These are phyloP conservation scores for Boletus barrowsii DNA, from an alignment of 768 basidiomycete genomes.

Conservation along the genomic window DNA sequence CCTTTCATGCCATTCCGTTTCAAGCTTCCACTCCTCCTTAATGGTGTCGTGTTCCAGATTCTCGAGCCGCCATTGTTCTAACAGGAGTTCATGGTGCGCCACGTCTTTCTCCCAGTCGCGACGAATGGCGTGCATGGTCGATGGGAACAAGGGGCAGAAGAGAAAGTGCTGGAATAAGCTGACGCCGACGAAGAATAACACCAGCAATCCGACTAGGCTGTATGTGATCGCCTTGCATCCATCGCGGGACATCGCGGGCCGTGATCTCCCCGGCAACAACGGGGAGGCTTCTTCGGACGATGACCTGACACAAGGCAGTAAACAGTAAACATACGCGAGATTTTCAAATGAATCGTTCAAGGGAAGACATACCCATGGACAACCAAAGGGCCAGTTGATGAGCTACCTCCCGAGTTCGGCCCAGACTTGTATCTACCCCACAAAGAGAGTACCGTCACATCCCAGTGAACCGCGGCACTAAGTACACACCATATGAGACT, in stretches of 20 bases:
- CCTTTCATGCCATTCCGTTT: conserved; percentile 12
- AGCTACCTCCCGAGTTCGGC: background rate
- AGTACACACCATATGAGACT: background rate
- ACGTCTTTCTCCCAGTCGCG: conserved; percentile 8
- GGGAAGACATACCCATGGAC: background rate
- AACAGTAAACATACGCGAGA: too few relatives aligned
- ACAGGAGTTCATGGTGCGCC: background rate
- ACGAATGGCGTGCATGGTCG: conserved; percentile 5
- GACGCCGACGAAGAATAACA: background rate
- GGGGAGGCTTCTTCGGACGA: conserved; percentile 5
- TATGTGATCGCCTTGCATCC: background rate
- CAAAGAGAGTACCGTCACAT: background rate
- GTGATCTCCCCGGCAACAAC: conserved; percentile 6
- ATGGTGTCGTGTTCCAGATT: background rate
- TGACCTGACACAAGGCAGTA: background rate
- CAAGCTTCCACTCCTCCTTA: conserved; percentile 4
- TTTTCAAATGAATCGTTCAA: background rate
- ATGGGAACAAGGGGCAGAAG: conserved; percentile 12
- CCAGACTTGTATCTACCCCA: background rate
- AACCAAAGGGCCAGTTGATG: background rate
- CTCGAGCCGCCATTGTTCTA: conserved; percentile 8
- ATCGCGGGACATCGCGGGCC: background rate
- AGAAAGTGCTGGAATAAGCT: conserved; percentile 3
- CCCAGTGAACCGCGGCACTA: background rate
- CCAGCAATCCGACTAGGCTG: background rate